Evolutionary conservation across 2,329 filamentous ascomycete genomes (phyloP), one percentile per base, ranked within the genome.

Genomic region (Trichoderma simmonsii): DNA sequence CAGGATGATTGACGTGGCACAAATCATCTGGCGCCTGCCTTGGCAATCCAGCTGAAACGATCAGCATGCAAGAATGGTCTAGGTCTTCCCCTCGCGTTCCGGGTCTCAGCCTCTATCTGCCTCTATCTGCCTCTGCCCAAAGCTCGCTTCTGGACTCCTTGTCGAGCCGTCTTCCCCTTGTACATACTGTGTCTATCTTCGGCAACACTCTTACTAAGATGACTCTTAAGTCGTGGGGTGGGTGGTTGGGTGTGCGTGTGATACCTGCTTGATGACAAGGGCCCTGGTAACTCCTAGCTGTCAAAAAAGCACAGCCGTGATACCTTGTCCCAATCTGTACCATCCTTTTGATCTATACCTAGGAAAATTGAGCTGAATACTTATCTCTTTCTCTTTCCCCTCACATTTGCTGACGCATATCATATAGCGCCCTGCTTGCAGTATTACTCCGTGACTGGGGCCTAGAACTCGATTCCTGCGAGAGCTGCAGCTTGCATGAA

Each of bases 1-100:
- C 57, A 61, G 30, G 57, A n/a, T 15, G 39, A 61, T 61, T 69
- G 66, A 69, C 57, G 66, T 69, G 66, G 66, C 66, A 69, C 57
- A 60, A 54, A 61, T 61, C 57, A 69, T 39, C 51, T 54, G 66
- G 57, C 28, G 39, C 28, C 62, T 12, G 24, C 39, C 66, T 51
- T 54, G 39, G 57, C 57, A 54, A 24, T 30, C 65, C 28, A 26
- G 56, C 57, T 69, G 66, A 69, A 69, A 61, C 57, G 57, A 69
- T 69, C 36, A 51, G 54, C 66, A 69, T 62, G 39, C 66, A 39
- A 61, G 57, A 36, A 36, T 68, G 65, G 65, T 60, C 65, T 60
- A 36, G 66, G 56, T 59, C 65, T 30, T 30, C 30, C 54, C 54
- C 54, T 59, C 51, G 32, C 28, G 18, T 39, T 67, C 51, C 26